Percentiles rank a stretch among this genome's conserved stretches.
These are phyloP conservation scores for Aechmea fasciata DNA, from an alignment of 176 grass and related monocot species.

Conservation along the genomic window DNA sequence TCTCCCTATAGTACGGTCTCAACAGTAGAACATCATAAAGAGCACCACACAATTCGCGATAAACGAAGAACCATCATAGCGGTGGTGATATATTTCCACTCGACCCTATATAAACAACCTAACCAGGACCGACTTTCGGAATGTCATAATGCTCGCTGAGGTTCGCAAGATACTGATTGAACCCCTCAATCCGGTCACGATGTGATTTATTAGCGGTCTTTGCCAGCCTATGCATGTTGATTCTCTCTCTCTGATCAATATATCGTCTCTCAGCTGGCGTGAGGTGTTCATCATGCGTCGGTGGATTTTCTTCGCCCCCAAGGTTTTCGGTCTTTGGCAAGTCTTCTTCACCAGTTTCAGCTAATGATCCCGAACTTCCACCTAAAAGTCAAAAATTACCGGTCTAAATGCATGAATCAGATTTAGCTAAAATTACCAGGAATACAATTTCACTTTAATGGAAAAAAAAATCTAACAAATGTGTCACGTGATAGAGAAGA, in stretches of 20 bases:
- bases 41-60: no score
- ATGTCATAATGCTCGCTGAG: conserved; percentile 96
- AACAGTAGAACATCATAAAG: no score
- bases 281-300: conserved; percentile 36
- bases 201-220: conserved; percentile 80
- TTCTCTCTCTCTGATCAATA: conserved; percentile 73
- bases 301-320: conserved; percentile 35
- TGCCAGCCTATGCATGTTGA: conserved; percentile 47
- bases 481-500: no score
- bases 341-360: conserved; percentile 34
- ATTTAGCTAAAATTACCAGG: conserved; percentile 5
- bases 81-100: no score
- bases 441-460: no score
- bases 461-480: no score
- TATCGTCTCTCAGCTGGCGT: conserved; percentile 72
- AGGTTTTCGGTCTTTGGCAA: conserved; percentile 33
- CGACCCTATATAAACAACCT: background rate
- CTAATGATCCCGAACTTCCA: conserved; percentile 31
- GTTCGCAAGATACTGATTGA: conserved; percentile 81
- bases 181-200: conserved; percentile 68
- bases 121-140: conserved; percentile 89
- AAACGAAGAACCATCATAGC: no score
- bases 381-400: conserved; percentile 27
- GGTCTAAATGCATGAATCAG: background rate
- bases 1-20: no score